A percentile compares a stretch with the other conserved stretches of the same genome.
phyloP scores from a whole-genome alignment of 306 rosid species.

The Fragaria vesca region DNA sequence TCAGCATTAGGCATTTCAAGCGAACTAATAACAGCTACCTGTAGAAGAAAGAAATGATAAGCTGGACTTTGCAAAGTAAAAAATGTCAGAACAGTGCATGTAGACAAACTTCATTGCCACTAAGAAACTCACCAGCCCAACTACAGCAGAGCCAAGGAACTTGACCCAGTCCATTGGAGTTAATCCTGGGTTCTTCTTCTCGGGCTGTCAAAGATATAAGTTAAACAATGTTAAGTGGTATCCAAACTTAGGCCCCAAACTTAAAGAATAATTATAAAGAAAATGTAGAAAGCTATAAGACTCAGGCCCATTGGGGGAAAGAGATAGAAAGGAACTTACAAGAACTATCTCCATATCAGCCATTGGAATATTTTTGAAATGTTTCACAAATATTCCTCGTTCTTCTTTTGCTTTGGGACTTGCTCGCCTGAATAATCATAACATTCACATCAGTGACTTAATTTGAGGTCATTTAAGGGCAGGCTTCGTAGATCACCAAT shows the following conservation, averaged over 20 bases:
- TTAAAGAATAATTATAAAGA: not conserved
- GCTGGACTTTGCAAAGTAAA: slow-evolving; percentile 24
- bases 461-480: not conserved
- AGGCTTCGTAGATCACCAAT: not conserved
- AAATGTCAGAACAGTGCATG: not conserved
- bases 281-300: not conserved
- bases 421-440: slow-evolving; percentile 62
- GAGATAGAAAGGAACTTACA: slow-evolving; percentile 43
- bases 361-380: slow-evolving; percentile 89
- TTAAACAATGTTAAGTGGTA: slow-evolving; percentile 22
- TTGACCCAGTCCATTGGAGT: slow-evolving; percentile 99
- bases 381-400: slow-evolving; percentile 84
- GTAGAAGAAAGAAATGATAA: slow-evolving; percentile 26
- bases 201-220: slow-evolving; percentile 66
- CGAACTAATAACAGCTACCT: slow-evolving; percentile 90
- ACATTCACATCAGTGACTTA: slow-evolving; percentile 30
- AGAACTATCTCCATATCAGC: slow-evolving; percentile 98
- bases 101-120: slow-evolving; percentile 16
- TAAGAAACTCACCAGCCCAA: slow-evolving; percentile 77
- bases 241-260: not conserved
- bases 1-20: slow-evolving; percentile 90
- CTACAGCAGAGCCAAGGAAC: slow-evolving; percentile 85
- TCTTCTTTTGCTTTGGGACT: slow-evolving; percentile 49
- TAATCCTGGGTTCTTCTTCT: slow-evolving; percentile 95
- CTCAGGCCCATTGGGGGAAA: not conserved